A percentile compares a stretch with the other conserved stretches of the same genome.
Conservation (phyloP, 495 filamentous ascomycete genomes). For the Aspergillus asperescens region DNA sequence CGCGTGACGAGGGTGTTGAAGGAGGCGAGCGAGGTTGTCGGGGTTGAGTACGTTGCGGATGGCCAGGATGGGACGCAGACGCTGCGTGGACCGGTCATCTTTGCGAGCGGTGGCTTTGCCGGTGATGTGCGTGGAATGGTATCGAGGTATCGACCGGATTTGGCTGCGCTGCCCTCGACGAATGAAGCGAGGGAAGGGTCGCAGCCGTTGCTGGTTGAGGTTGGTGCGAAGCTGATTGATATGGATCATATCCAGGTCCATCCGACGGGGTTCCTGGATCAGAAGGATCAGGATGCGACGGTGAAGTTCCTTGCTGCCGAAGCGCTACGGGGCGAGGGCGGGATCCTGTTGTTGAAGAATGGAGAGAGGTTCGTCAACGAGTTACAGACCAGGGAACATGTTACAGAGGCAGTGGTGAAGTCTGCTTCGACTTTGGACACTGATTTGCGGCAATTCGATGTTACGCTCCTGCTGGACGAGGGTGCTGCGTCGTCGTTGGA, state of each 20-base stretch:
- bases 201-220: constrained; percentile 40
- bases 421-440: constrained; percentile 19
- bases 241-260: constrained; percentile 48
- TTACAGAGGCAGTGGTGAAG: constrained; percentile 45
- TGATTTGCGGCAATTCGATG: constrained; percentile 45
- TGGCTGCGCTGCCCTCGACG: constrained; percentile 53
- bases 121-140: constrained; percentile 52
- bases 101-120: constrained; percentile 54
- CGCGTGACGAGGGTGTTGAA: constrained; percentile 43
- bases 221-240: constrained; percentile 50
- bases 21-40: constrained; percentile 15
- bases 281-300: constrained; percentile 22
- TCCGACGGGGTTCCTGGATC: constrained; percentile 60
- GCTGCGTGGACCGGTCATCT: constrained; percentile 48
- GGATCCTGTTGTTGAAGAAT: constrained; percentile 39
- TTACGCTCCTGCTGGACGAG: constrained; percentile 53
- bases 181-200: constrained; percentile 50
- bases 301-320: constrained; percentile 60
- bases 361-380: constrained; percentile 54
- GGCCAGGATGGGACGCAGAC: constrained; percentile 18
- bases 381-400: constrained; percentile 47
- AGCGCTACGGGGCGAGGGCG: constrained; percentile 53
- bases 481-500: constrained; percentile 44
- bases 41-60: constrained; percentile 18
- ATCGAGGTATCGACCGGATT: constrained; percentile 49